Evolutionary conservation across 805 yeast genomes (phyloP).

Genomic region (Ogataea saltuana): DNA sequence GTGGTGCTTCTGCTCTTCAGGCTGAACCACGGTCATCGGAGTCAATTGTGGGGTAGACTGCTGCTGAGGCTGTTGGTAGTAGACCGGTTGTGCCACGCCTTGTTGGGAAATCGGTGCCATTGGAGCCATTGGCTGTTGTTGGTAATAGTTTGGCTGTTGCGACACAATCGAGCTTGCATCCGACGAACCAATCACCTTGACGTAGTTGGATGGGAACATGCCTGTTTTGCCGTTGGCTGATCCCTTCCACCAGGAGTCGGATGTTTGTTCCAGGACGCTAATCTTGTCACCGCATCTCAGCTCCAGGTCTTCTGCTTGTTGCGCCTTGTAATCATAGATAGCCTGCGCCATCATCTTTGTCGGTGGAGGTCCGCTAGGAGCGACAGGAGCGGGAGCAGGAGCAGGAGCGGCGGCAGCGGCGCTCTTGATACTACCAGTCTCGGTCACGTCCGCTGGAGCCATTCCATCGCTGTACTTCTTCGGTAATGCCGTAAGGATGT

Average conservation of each 20-base stretch:
- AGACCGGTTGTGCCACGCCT: constrained; percentile 19
- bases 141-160: constrained; percentile 19
- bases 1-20: constrained; percentile 23
- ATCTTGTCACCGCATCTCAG: constrained; percentile 68
- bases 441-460: constrained; percentile 33
- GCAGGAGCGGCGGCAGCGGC: constrained; percentile 11
- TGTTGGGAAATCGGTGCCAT: constrained; percentile 9
- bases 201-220: constrained; percentile 89
- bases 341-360: constrained; percentile 52
- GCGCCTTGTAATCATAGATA: constrained; percentile 70
- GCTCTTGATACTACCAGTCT: no score
- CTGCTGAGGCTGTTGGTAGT: constrained; percentile 21
- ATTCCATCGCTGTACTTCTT: constrained; percentile 50
- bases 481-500: constrained; percentile 56
- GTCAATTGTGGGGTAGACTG: constrained; percentile 22
- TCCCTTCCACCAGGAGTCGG: constrained; percentile 94
- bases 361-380: constrained; percentile 15
- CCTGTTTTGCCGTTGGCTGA: constrained; percentile 60
- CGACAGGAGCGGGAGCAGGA: constrained; percentile 10
- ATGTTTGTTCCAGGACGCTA: constrained; percentile 67
- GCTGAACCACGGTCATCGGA: constrained; percentile 24
- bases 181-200: constrained; percentile 39
- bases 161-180: constrained; percentile 22
- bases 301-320: constrained; percentile 71
- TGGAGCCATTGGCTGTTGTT: constrained; percentile 26